Base-by-base conservation (phyloP, 805 yeast species). In the Pichia rugopelliculosa region DNA sequence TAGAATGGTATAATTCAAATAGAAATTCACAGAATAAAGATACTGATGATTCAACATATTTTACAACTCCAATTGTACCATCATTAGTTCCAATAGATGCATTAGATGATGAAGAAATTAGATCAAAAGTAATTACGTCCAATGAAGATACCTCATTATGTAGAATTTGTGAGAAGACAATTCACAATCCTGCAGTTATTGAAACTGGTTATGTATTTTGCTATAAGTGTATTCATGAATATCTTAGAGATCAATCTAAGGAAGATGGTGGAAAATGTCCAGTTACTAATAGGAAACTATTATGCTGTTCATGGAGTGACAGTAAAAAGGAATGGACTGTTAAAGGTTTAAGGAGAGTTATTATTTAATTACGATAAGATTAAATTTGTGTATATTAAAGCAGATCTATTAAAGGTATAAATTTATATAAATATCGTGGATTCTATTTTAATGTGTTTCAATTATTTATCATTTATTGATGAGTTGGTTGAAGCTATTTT, bases 161-260 rank as follows among this genome's bases (percentile, higher is more conserved):
- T 65, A 87, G 90, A 1, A 60, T 91, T 13, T 91, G 98, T 59
- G 65, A 74, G 24, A 65, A 77, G 11, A 69, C 62, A 17, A 76
- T 89, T 13, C 76, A 75, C 27, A 88, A 87, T 56, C 96, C 96
- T 4, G 87, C 96, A 0, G 77, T 84, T 12, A 79, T 91, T 33
- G 98, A 90, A 60, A 88, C 98, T 0, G 99, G 99, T 0, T 82
- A 80, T 53, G 95, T 88, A 0, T 86, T 84, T 56, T 89, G 96
- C 64, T 89, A 90, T 64, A 79, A 87, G 12, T 93, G 98, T 64
- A 87, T 90, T 15, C 79, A 79, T 58, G 75, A 76, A 42, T 77
- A 77, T 58, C 68, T 90, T 40, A 71, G 76, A 25, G 73, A 76
- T 39, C 74, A 69, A 1, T 69, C 65, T 45, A 66, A 69, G 20